These are phyloP conservation scores for Plasmodium knowlesi DNA, from an alignment of 169 alveolate species.

Conservation along the genomic window DNA sequence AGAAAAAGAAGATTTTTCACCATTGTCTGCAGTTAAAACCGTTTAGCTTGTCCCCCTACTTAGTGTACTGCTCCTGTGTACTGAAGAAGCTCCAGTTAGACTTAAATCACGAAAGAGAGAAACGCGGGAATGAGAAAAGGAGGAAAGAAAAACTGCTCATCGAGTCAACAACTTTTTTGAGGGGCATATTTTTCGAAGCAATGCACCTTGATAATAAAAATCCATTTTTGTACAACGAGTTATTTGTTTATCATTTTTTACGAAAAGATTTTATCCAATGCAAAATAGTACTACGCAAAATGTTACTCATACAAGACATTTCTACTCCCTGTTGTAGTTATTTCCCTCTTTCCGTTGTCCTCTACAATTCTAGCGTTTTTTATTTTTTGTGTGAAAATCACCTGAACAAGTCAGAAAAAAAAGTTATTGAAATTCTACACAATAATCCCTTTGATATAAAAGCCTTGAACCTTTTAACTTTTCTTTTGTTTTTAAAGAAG, in stretches of 20 bases:
- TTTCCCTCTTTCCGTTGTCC: slow-evolving; percentile 2
- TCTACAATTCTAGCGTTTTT: slow-evolving; percentile 32
- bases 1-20: slow-evolving; percentile 18
- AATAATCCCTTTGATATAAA: slow-evolving; percentile 45
- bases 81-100: slow-evolving; percentile 10
- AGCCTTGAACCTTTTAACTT: slow-evolving; percentile 24
- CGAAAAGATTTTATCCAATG: slow-evolving; percentile 23
- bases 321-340: neutral
- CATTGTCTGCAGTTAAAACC: slow-evolving; percentile 19
- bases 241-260: slow-evolving; percentile 41
- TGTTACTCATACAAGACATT: neutral
- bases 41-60: slow-evolving; percentile 14
- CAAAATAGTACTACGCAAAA: slow-evolving; percentile 2
- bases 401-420: slow-evolving; percentile 31
- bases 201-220: slow-evolving; percentile 21
- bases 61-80: slow-evolving; percentile 14
- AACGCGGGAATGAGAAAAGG: neutral
- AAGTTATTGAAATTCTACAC: slow-evolving; percentile 4
- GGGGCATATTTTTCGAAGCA: slow-evolving; percentile 19
- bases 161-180: slow-evolving; percentile 5
- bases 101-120: neutral
- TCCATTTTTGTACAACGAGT: slow-evolving; percentile 41
- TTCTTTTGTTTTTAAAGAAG: slow-evolving; percentile 21
- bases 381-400: slow-evolving; percentile 26
- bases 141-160: neutral